phyloP scores from a whole-genome alignment of 768 basidiomycete species.

The Rhodotorula paludigena region DNA sequence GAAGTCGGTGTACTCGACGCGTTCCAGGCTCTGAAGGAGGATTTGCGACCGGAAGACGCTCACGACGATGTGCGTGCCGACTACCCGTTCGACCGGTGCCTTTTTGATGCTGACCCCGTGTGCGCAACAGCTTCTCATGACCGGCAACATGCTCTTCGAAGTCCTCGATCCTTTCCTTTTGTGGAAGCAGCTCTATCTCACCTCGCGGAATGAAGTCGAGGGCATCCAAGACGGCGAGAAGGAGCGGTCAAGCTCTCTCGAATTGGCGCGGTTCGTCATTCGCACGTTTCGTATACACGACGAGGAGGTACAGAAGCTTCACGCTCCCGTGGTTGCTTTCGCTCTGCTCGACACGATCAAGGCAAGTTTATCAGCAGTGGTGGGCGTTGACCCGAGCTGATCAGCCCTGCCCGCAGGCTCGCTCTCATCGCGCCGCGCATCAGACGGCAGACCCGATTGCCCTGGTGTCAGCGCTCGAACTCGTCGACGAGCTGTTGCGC shows the following conservation, averaged over 20 bases:
- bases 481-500: no score
- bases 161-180: conserved; percentile 81
- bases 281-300: conserved; percentile 70
- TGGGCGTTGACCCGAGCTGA: conserved; percentile 58
- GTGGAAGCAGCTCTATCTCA: conserved; percentile 71
- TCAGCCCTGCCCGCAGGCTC: no score
- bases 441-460: no score
- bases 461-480: no score
- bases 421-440: no score
- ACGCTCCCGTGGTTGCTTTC: conserved; percentile 64
- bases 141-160: conserved; percentile 82
- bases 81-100: not conserved
- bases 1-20: conserved; percentile 73
- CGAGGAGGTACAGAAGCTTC: conserved; percentile 59
- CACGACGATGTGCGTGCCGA: conserved; percentile 49
- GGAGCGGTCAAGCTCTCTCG: no score
- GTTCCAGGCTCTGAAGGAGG: conserved; percentile 61
- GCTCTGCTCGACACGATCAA: conserved; percentile 65
- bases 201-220: not conserved
- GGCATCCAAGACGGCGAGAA: not conserved
- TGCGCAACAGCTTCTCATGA: conserved; percentile 73
- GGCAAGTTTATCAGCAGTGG: no score
- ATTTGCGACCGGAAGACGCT: conserved; percentile 51
- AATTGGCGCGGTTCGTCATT: conserved; percentile 67
- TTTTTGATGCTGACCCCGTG: not conserved